Evolutionary conservation across 176 grass and related monocot genomes (phyloP).

Genomic region (Phragmites australis): DNA sequence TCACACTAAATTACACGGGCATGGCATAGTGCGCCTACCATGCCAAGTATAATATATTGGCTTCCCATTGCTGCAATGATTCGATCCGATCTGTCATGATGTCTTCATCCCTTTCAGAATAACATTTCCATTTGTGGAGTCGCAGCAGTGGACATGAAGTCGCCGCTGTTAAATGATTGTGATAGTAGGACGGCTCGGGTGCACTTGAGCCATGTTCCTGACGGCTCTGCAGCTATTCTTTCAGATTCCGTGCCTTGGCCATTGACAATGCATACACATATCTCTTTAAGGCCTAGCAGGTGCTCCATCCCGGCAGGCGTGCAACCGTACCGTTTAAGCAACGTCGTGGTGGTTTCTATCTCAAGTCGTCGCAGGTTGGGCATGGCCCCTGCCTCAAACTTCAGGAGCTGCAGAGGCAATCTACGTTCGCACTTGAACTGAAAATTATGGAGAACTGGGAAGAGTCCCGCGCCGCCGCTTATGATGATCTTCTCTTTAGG

Average conservation of each 20-base stretch:
- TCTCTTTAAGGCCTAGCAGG: conserved; percentile 21
- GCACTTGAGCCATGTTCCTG: neutral
- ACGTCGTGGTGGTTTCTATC: neutral
- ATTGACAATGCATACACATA: neutral
- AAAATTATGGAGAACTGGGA: conserved; percentile 16
- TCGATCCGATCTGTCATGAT: neutral
- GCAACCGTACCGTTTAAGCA: neutral
- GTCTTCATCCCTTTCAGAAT: neutral
- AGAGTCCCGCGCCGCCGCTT: neutral
- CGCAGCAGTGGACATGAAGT: neutral
- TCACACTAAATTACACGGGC: neutral
- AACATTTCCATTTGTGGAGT: neutral
- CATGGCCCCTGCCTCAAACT: conserved; percentile 24
- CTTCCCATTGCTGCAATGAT: neutral
- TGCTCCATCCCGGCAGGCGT: neutral
- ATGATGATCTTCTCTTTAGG: conserved; percentile 19
- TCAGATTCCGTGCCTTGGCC: conserved; percentile 1
- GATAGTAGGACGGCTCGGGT: neutral
- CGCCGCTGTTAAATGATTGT: neutral
- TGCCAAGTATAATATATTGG: neutral
- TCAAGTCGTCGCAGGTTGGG: conserved; percentile 1
- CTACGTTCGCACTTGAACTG: conserved; percentile 9
- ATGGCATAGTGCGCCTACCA: neutral
- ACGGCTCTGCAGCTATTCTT: neutral
- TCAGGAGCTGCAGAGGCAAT: conserved; percentile 13